Evolutionary conservation across 2,329 filamentous ascomycete species (phyloP), one percentile per base, ranked within the genome.

Genomic region (Penicillium olsonii): DNA sequence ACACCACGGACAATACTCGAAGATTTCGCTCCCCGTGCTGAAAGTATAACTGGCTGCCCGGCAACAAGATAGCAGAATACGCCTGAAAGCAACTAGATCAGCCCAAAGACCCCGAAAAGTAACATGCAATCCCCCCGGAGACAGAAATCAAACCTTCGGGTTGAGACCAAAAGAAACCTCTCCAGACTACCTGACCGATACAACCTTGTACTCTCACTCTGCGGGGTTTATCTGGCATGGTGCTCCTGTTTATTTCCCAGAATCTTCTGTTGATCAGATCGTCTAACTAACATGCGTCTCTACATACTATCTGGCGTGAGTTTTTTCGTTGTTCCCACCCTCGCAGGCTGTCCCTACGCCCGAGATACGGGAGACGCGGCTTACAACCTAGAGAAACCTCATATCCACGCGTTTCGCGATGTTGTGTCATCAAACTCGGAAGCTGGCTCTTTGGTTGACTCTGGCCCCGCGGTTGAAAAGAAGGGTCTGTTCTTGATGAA

Each of bases 401-500:
- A 43, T 27, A 2, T 5, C 1, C 22, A 37, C 7, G 17, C 22
- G 2, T 10, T 11, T 17, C 18, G 24, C 4, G 18, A 31, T 1
- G 4, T 12, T 14, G 11, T 10, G 20, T 8, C 2, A 10, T 18
- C 4, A n/a, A 11, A 22, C 10, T 6, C 18, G 8, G 26, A 9
- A 2, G 10, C 22, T 22, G 4, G 7, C 17, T 5, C 6, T 11
- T 37, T 31, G 8, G 3, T n/a, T 7, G 17, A 7, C 4, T 7
- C 39, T 2, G 27, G 22, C 6, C 1, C 22, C 3, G 17, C 18
- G 3, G 22, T 18, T 6, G 43, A 40, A 9, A 59, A 56, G 9
- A 62, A 63, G 14, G 60, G 60, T 7, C 46, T 66, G 4, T 54
- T 71, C 20, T 31, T 54, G 3, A 67, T 71, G 66, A 73, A 74